Evolutionary conservation across 78 protist species (phyloP).

Genomic region (Dictyostelium capitatum): DNA sequence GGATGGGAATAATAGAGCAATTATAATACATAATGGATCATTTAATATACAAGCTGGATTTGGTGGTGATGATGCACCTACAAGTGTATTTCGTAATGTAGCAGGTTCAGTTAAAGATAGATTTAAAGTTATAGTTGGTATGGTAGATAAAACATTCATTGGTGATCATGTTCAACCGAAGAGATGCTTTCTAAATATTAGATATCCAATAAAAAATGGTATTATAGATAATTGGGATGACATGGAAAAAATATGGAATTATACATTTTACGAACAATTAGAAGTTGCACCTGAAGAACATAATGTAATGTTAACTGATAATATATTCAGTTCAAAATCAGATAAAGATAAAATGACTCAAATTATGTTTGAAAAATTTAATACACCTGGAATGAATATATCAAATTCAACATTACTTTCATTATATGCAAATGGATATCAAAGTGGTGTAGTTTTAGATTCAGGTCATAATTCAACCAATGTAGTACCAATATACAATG

Average conservation of each 20-base stretch:
- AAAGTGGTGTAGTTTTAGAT: constrained; percentile 91
- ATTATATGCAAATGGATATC: constrained; percentile 91
- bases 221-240: constrained; percentile 1
- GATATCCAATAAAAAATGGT: constrained; percentile 76
- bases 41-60: not conserved
- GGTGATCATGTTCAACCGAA: not conserved
- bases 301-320: not conserved
- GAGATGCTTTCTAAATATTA: not conserved
- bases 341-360: not conserved
- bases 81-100: not conserved
- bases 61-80: not conserved
- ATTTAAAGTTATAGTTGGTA: no score
- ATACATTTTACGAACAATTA: not conserved
- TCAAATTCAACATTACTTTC: constrained; percentile 79
- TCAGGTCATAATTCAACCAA: constrained; percentile 89
- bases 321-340: not conserved
- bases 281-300: not conserved
- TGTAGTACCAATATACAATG: constrained; percentile 92
- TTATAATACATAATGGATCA: not conserved
- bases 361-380: not conserved
- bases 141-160: not conserved
- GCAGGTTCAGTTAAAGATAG: not conserved
- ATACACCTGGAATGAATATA: constrained; percentile 70
- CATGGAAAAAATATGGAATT: not conserved
- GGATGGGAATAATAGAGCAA: not conserved